These are phyloP conservation scores for Sugiyamaella grinbergsii DNA, from an alignment of 1,139 yeast species.

Conservation along the genomic window DNA sequence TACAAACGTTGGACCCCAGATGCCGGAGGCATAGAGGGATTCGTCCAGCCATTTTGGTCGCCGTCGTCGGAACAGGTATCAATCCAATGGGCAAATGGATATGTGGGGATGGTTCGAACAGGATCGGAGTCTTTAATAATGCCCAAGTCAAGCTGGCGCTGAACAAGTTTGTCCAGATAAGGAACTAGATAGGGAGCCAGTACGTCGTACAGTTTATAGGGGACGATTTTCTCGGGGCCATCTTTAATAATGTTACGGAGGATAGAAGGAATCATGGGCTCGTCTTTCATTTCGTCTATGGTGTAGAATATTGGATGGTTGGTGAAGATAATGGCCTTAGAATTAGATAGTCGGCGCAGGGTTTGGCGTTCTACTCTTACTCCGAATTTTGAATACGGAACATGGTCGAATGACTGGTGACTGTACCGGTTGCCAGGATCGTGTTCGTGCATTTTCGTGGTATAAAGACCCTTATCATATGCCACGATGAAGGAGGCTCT, in stretches of 20 bases:
- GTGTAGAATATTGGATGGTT: conserved; percentile 72
- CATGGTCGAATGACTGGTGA: conserved; percentile 22
- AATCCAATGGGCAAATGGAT: conserved; percentile 59
- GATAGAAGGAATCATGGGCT: conserved; percentile 69
- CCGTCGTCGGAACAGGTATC: conserved; percentile 25
- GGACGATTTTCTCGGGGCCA: conserved; percentile 64
- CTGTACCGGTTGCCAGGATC: conserved; percentile 26
- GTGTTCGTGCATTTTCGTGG: conserved; percentile 46
- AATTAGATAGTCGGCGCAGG: conserved; percentile 62
- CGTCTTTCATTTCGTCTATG: conserved; percentile 76
- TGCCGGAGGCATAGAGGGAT: conserved; percentile 12
- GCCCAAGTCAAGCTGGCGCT: conserved; percentile 60
- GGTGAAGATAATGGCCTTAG: conserved; percentile 61
- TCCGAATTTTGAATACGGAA: conserved; percentile 49
- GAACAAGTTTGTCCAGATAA: conserved; percentile 58
- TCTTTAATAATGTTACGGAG: conserved; percentile 62
- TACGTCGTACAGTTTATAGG: conserved; percentile 61
- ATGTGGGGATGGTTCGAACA: conserved; percentile 58
- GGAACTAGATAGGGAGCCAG: conserved; percentile 61
- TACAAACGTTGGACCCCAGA: too few relatives aligned
- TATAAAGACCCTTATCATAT: conserved; percentile 65
- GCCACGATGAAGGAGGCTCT: conserved; percentile 77
- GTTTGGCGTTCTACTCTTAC: conserved; percentile 69
- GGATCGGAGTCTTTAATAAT: conserved; percentile 59
- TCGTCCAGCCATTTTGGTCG: conserved; percentile 34